Conservation (phyloP, 306 rosid species). For the Crotalaria pallida region DNA sequence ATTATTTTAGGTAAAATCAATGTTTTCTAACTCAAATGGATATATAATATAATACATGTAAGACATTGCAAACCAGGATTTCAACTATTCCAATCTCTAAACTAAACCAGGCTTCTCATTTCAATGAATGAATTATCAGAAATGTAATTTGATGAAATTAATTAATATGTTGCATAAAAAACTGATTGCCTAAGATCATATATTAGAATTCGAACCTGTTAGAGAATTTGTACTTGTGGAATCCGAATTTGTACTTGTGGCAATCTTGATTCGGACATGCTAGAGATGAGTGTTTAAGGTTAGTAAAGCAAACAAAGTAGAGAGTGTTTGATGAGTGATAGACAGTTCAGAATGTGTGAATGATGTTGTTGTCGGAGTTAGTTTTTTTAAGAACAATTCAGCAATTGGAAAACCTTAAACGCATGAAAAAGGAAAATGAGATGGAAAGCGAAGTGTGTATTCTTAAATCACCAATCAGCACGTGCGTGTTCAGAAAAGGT, state of each 20-base stretch:
- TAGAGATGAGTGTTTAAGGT: not conserved
- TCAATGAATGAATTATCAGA: not conserved
- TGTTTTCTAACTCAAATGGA: not conserved
- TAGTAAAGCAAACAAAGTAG: not conserved
- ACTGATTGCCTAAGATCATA: not conserved
- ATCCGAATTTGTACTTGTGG: no score
- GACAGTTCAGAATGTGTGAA: not conserved
- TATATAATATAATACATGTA: not conserved
- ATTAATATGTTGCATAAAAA: not conserved
- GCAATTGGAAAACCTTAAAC: not conserved
- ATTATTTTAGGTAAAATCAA: no score
- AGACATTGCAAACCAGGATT: no score
- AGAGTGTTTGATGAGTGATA: not conserved
- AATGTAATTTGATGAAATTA: not conserved
- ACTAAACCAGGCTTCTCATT: no score
- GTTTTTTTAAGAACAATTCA: not conserved
- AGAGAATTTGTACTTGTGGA: not conserved
- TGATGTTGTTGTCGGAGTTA: not conserved
- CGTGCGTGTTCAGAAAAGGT: not conserved
- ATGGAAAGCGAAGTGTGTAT: not conserved
- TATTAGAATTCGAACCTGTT: not conserved
- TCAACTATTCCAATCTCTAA: no score
- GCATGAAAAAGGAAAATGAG: no score
- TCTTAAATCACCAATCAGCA: no score
- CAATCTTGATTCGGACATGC: not conserved